Evolutionary conservation across 1,139 yeast genomes (phyloP).

Genomic region (Lodderomyces elongisporus): DNA sequence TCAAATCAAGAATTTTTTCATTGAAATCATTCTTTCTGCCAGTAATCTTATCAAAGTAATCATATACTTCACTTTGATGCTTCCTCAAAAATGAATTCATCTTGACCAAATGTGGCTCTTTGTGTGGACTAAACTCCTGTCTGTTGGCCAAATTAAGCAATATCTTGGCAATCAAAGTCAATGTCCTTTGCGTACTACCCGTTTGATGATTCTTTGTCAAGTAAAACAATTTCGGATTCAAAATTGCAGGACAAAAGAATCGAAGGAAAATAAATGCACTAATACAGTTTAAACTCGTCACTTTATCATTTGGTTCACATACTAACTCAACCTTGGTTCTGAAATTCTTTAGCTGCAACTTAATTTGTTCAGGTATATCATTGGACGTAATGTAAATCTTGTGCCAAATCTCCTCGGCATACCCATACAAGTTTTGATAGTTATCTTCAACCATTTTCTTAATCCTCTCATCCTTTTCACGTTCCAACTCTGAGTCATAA

Average conservation of each 20-base stretch:
- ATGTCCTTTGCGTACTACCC: constrained; percentile 67
- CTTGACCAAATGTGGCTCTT: constrained; percentile 73
- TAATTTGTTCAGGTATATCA: constrained; percentile 70
- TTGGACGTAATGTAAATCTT: constrained; percentile 63
- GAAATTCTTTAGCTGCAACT: constrained; percentile 53
- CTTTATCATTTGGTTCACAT: constrained; percentile 53
- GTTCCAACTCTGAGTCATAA: constrained; percentile 30
- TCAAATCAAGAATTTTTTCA: constrained; percentile 52
- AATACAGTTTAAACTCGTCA: constrained; percentile 61
- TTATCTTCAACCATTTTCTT: constrained; percentile 43
- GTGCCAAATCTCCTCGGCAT: constrained; percentile 68
- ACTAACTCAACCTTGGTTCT: constrained; percentile 58
- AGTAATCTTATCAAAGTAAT: constrained; percentile 70
- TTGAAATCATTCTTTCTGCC: constrained; percentile 64
- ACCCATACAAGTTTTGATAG: constrained; percentile 46
- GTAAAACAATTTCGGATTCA: constrained; percentile 82
- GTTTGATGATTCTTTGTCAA: constrained; percentile 67
- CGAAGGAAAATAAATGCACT: constrained; percentile 82
- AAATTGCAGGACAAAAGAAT: constrained; percentile 85
- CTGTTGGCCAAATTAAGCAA: constrained; percentile 77
- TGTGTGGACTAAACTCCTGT: constrained; percentile 62
- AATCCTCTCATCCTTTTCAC: constrained; percentile 21
- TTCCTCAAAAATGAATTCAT: constrained; percentile 64
- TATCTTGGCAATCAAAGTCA: constrained; percentile 79
- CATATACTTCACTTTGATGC: constrained; percentile 54